These are phyloP conservation scores for Colletotrichum horii DNA, from an alignment of 2,329 filamentous ascomycete species.

Conservation along the genomic window DNA sequence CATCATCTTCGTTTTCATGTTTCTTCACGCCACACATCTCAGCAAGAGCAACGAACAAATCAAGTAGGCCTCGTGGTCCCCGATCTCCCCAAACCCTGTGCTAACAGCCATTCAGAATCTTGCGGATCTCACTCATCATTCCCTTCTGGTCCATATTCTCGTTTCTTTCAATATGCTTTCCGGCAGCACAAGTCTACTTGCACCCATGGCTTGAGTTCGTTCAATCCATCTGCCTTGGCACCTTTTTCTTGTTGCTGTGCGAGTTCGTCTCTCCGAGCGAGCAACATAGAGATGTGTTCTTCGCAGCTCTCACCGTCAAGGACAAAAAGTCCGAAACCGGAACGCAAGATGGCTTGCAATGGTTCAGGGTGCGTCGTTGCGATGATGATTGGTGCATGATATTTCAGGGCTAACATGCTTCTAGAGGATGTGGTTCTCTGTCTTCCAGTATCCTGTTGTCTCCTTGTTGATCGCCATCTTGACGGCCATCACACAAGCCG, in stretches of 20 bases:
- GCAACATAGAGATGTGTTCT: constrained; percentile 37
- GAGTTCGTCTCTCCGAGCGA: constrained; percentile 43
- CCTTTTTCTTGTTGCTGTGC: constrained; percentile 49
- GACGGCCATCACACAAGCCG: constrained; percentile 32
- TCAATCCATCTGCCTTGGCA: constrained; percentile 44
- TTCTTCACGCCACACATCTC: constrained; percentile 40
- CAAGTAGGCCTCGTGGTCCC: constrained; percentile 30
- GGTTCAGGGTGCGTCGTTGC: constrained; percentile 32
- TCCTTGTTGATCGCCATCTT: constrained; percentile 45
- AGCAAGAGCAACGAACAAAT: constrained; percentile 46
- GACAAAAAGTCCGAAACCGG: constrained; percentile 28
- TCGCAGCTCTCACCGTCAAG: constrained; percentile 36
- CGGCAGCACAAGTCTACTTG: constrained; percentile 43
- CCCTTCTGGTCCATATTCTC: constrained; percentile 44
- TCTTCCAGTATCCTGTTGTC: constrained; percentile 46
- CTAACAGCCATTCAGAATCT: constrained; percentile 32
- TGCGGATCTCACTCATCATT: constrained; percentile 42
- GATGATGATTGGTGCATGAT: background rate
- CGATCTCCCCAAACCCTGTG: background rate
- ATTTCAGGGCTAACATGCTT: background rate
- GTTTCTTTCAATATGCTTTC: constrained; percentile 41
- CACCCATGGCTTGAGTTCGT: constrained; percentile 41
- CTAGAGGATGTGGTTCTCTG: constrained; percentile 35
- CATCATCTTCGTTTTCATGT: constrained; percentile 33
- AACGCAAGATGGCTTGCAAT: constrained; percentile 32